Evolutionary conservation across 495 filamentous ascomycete genomes (phyloP).

Genomic region (Elasticomyces elasticus): DNA sequence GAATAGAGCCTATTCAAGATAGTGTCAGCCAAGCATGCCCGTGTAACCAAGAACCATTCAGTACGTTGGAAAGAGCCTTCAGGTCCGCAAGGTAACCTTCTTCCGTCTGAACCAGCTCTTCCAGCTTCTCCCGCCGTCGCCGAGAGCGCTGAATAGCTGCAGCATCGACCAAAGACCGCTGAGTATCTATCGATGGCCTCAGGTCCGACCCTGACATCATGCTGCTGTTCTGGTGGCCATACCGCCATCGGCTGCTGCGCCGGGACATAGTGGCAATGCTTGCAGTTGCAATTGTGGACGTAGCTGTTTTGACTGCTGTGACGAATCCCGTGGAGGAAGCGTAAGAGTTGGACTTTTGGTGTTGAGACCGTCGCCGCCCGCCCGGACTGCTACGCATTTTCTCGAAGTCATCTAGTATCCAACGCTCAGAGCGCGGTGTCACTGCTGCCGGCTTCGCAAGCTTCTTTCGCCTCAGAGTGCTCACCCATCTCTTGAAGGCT

Average conservation of each 20-base stretch:
- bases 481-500: constrained; percentile 47
- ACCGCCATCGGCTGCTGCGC: constrained; percentile 30
- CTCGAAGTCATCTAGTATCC: constrained; percentile 37
- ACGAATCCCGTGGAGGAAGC: constrained; percentile 65
- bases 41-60: constrained; percentile 22
- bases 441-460: constrained; percentile 18
- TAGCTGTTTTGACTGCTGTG: constrained; percentile 65
- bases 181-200: constrained; percentile 59
- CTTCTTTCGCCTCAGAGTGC: constrained; percentile 38
- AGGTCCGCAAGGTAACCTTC: constrained; percentile 81
- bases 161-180: constrained; percentile 51
- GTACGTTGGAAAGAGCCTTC: constrained; percentile 74
- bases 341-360: constrained; percentile 51
- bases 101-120: constrained; percentile 77
- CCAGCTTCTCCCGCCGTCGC: constrained; percentile 65
- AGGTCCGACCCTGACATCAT: constrained; percentile 47
- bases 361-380: constrained; percentile 26
- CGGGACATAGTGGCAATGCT: constrained; percentile 52
- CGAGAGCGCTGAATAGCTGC: constrained; percentile 59
- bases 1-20: not conserved
- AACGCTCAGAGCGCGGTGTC: constrained; percentile 34
- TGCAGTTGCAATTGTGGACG: constrained; percentile 57
- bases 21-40: not conserved
- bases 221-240: constrained; percentile 54
- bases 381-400: constrained; percentile 19